phyloP scores from a whole-genome alignment of 768 basidiomycete species.

The Suillus sp. region DNA sequence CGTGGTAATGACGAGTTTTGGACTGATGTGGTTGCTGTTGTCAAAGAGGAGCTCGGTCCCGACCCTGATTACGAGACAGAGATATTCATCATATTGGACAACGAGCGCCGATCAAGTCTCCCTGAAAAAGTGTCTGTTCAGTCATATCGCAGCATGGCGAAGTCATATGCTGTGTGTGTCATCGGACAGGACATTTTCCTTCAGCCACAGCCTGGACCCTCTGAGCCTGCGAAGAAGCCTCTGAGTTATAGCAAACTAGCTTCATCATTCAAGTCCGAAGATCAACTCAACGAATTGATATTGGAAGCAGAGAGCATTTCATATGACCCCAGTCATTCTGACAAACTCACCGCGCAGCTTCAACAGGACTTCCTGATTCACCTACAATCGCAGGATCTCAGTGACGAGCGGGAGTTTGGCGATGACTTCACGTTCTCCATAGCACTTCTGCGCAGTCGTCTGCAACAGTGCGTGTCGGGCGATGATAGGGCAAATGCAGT shows the following conservation, averaged over 20 bases:
- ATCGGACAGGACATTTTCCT: conserved; percentile 74
- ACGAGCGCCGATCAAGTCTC: conserved; percentile 48
- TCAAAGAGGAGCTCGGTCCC: too few species aligned
- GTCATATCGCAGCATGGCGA: conserved; percentile 68
- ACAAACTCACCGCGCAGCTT: conserved; percentile 54
- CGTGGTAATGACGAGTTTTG: conserved; percentile 67
- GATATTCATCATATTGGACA: conserved; percentile 42
- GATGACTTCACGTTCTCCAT: conserved; percentile 76
- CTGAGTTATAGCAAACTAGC: conserved; percentile 62
- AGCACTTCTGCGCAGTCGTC: conserved; percentile 56
- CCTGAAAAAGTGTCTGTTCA: conserved; percentile 65
- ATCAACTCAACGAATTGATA: conserved; percentile 65
- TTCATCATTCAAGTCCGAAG: conserved; percentile 57
- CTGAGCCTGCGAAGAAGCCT: conserved; percentile 48
- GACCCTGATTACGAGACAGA: conserved; percentile 66
- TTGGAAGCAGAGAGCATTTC: conserved; percentile 69
- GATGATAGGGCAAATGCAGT: conserved; percentile 46
- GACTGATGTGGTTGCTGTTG: conserved; percentile 62
- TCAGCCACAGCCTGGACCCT: conserved; percentile 44
- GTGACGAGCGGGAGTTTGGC: conserved; percentile 75
- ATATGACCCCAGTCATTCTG: conserved; percentile 74
- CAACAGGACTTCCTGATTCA: conserved; percentile 59
- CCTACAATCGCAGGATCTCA: conserved; percentile 61
- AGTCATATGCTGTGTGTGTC: conserved; percentile 75
- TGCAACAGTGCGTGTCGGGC: conserved; percentile 42